Evolutionary conservation across 495 filamentous ascomycete genomes (phyloP).

Genomic region (Staphylotrichum tortipilum): DNA sequence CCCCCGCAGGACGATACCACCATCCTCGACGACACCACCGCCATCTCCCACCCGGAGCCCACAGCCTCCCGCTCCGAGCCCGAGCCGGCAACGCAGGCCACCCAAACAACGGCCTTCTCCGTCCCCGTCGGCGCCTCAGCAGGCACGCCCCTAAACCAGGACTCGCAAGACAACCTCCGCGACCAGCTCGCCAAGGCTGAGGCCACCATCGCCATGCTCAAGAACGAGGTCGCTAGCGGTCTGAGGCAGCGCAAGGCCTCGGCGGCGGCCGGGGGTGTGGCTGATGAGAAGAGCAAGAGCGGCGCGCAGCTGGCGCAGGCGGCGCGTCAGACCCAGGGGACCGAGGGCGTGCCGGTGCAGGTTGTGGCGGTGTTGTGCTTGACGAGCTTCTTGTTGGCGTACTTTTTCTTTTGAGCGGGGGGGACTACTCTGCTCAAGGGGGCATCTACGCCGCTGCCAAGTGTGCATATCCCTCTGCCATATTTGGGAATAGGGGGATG

Average conservation of each 20-base stretch:
- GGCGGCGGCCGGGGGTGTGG: slow-evolving; percentile 29
- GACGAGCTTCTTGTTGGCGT: slow-evolving; percentile 84
- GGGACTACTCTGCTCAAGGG: too few species aligned
- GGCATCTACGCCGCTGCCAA: too few species aligned
- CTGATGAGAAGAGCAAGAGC: slow-evolving; percentile 32
- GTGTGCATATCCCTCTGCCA: too few species aligned
- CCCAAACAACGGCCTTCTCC: slow-evolving; percentile 5
- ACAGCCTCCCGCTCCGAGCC: slow-evolving; percentile 36
- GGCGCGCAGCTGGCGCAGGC: slow-evolving; percentile 40
- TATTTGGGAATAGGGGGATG: too few species aligned
- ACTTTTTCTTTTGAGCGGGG: slow-evolving; percentile 80
- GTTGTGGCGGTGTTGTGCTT: slow-evolving; percentile 77
- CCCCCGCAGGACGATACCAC: slow-evolving; percentile 20
- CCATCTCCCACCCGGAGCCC: slow-evolving; percentile 21
- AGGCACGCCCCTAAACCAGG: slow-evolving; percentile 32
- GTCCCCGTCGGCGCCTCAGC: slow-evolving; percentile 36
- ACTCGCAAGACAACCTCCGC: slow-evolving; percentile 56
- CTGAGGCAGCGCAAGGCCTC: slow-evolving; percentile 62
- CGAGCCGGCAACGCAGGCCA: slow-evolving; percentile 21
- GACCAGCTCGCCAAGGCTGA: slow-evolving; percentile 67
- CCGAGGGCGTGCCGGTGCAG: slow-evolving; percentile 77
- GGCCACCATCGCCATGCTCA: slow-evolving; percentile 60
- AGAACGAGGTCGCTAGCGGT: slow-evolving; percentile 54
- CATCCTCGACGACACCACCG: slow-evolving; percentile 7
- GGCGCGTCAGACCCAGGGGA: slow-evolving; percentile 41